Percentiles rank a stretch among this genome's conserved stretches.
These are phyloP conservation scores for Ascochyta pisi DNA, from an alignment of 2,329 filamentous ascomycete species.

Conservation along the genomic window DNA sequence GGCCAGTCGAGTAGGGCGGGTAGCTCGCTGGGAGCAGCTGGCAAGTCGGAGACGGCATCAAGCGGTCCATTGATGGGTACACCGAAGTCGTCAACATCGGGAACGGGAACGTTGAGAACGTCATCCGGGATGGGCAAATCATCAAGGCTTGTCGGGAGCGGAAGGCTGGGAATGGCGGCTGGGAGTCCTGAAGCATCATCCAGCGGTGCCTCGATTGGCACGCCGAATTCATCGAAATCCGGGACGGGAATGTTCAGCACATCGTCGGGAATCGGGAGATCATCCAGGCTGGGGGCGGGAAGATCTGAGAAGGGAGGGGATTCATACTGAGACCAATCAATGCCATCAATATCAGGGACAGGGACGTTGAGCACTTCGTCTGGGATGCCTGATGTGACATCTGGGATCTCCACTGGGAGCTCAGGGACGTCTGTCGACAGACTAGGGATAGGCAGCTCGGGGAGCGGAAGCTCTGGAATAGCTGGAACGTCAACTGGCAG, in stretches of 20 bases:
- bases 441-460: neutral
- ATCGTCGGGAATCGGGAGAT: slow-evolving; percentile 6
- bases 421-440: neutral
- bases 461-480: neutral
- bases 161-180: neutral
- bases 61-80: neutral
- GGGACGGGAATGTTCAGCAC: slow-evolving; percentile 9
- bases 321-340: slow-evolving; percentile 10
- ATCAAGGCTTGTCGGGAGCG: too few relatives aligned
- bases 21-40: neutral
- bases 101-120: slow-evolving; percentile 11
- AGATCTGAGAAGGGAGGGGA: slow-evolving; percentile 1
- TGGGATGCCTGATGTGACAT: neutral
- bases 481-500: neutral
- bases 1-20: slow-evolving; percentile 10
- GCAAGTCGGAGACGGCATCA: neutral
- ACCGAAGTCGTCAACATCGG: slow-evolving; percentile 4
- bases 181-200: neutral
- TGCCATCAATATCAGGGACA: slow-evolving; percentile 8
- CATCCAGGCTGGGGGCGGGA: neutral
- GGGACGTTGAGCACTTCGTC: slow-evolving; percentile 4
- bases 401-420: neutral
- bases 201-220: neutral
- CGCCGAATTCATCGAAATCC: slow-evolving; percentile 7
- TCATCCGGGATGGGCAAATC: slow-evolving; percentile 3